phyloP scores from a whole-genome alignment of 805 yeast genomes.

The Brettanomyces naardenensis region DNA sequence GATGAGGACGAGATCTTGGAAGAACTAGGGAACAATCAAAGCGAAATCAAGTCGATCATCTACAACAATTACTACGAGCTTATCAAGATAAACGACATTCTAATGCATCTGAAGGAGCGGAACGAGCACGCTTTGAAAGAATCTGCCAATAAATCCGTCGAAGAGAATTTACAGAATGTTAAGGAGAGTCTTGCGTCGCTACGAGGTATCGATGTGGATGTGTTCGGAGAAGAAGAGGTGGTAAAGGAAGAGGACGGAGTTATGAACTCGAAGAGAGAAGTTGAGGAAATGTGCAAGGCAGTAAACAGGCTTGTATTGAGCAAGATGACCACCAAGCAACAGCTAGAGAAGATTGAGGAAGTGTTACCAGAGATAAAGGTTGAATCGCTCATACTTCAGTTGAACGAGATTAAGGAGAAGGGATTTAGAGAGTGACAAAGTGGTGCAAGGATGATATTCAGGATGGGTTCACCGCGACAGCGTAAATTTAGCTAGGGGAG shows the following conservation, averaged over 20 bases:
- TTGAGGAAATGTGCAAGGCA: neutral
- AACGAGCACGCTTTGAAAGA: slow-evolving; percentile 12
- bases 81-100: slow-evolving; percentile 55
- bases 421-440: no score
- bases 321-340: neutral
- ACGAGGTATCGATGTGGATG: slow-evolving; percentile 6
- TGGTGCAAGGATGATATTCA: no score
- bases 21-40: slow-evolving; percentile 43
- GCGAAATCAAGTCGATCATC: slow-evolving; percentile 60
- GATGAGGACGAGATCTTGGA: slow-evolving; percentile 35
- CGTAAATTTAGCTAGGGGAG: no score
- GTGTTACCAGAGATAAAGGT: slow-evolving; percentile 1
- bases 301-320: slow-evolving; percentile 3
- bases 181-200: slow-evolving; percentile 10
- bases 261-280: neutral
- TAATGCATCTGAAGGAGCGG: slow-evolving; percentile 28
- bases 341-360: neutral
- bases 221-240: slow-evolving; percentile 5
- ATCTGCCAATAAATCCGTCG: slow-evolving; percentile 13
- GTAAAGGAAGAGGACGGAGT: neutral
- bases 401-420: slow-evolving; percentile 5
- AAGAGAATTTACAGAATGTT: slow-evolving; percentile 19
- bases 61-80: slow-evolving; percentile 71
- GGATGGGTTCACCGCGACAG: no score
- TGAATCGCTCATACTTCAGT: slow-evolving; percentile 4